These are phyloP conservation scores for Candida pseudoglaebosa DNA, from an alignment of 805 yeast species.

Conservation along the genomic window DNA sequence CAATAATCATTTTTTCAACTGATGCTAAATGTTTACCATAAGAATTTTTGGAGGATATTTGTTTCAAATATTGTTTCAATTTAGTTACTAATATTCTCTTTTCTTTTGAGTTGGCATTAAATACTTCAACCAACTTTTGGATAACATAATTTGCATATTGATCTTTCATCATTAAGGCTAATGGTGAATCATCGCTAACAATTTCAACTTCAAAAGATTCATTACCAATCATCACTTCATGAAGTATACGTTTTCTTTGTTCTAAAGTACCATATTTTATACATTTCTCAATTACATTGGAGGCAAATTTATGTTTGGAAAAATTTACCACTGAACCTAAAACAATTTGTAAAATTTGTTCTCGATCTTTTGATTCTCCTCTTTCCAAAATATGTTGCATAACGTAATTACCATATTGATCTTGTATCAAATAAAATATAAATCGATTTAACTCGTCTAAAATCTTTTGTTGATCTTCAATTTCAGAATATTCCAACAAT, in stretches of 20 bases:
- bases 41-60: slow-evolving; percentile 57
- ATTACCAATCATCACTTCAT: slow-evolving; percentile 56
- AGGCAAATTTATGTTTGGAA: slow-evolving; percentile 96
- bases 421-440: slow-evolving; percentile 77
- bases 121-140: slow-evolving; percentile 85
- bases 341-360: slow-evolving; percentile 62
- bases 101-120: slow-evolving; percentile 57
- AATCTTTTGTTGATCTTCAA: slow-evolving; percentile 61
- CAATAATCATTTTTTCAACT: slow-evolving; percentile 66
- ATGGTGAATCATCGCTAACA: slow-evolving; percentile 62
- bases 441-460: slow-evolving; percentile 68
- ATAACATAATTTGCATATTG: slow-evolving; percentile 97
- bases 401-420: slow-evolving; percentile 97
- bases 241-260: slow-evolving; percentile 62
- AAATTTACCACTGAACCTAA: slow-evolving; percentile 69
- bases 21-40: slow-evolving; percentile 83
- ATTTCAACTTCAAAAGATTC: slow-evolving; percentile 43
- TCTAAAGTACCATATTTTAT: slow-evolving; percentile 64
- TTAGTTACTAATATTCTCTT: slow-evolving; percentile 66
- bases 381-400: slow-evolving; percentile 91
- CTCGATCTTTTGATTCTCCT: slow-evolving; percentile 62
- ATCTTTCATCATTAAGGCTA: slow-evolving; percentile 93
- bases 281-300: slow-evolving; percentile 95
- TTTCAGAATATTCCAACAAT: slow-evolving; percentile 71
- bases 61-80: slow-evolving; percentile 75